Percentiles rank a stretch among this genome's conserved stretches.
Evolutionary conservation across 192 early-diverging fungal genomes (phyloP).

Genomic region (Irineochytrium annulatum): DNA sequence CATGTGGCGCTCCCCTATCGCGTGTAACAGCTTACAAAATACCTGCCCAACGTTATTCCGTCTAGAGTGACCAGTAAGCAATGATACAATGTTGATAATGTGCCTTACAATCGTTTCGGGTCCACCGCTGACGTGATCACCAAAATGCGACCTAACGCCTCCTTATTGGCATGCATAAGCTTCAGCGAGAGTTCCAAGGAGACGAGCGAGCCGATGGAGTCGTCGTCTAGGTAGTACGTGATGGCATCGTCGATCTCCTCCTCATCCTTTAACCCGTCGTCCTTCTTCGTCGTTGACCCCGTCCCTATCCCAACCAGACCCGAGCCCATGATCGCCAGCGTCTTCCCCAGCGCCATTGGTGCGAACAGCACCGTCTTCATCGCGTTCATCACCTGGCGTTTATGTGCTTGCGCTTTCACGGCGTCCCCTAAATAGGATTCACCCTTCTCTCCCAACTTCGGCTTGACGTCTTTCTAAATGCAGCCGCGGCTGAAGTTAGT

Average conservation of each 20-base stretch:
- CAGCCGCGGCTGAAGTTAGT: background rate
- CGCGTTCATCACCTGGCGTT: constrained; percentile 50
- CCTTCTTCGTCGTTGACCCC: background rate
- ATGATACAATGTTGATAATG: constrained; percentile 6
- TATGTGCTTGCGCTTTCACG: constrained; percentile 46
- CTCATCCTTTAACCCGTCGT: constrained; percentile 1
- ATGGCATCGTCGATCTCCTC: constrained; percentile 40
- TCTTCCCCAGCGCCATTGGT: constrained; percentile 43
- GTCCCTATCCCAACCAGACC: constrained; percentile 6
- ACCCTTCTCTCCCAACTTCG: constrained; percentile 11
- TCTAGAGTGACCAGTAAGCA: constrained; percentile 30
- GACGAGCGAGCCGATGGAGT: constrained; percentile 58
- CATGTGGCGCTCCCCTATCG: constrained; percentile 70
- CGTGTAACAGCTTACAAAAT: constrained; percentile 69
- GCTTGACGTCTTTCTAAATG: constrained; percentile 20
- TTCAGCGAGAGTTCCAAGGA: constrained; percentile 80
- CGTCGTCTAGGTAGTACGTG: constrained; percentile 55
- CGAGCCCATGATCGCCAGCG: constrained; percentile 16
- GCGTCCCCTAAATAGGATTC: constrained; percentile 38
- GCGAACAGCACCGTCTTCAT: constrained; percentile 54
- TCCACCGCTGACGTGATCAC: constrained; percentile 43
- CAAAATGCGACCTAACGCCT: constrained; percentile 47
- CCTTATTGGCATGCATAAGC: constrained; percentile 87
- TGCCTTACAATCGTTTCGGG: constrained; percentile 30
- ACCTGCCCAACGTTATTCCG: constrained; percentile 72